Evolutionary conservation across 2,329 filamentous ascomycete genomes (phyloP), one percentile per base, ranked within the genome.

Genomic region (Aspergillus oerlinghausenensis): DNA sequence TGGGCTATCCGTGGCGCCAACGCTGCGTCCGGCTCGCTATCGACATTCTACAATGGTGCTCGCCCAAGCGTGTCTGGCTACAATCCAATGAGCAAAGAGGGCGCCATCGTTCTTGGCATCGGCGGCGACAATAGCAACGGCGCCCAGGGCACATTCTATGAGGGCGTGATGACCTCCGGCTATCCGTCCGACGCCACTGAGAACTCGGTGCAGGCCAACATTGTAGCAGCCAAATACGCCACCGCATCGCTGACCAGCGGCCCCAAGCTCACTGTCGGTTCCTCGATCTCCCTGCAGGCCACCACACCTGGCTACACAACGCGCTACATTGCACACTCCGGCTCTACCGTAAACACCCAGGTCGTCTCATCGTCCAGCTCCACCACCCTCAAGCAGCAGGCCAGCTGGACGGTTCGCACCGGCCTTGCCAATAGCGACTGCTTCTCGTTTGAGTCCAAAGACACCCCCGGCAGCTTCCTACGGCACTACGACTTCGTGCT

Each of bases 31-130:
- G 83, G 82, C 17, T 67, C 73, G 3, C 66, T 88, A 17, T 79
- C 81, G 2, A 87, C 84, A 0, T 87, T 79, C 71, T 88, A 83
- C 65, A 80, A 70, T 57, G 85, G 85, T 4, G 73, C 63, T 1
- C 81, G 85, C 3, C 85, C 85, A 3, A 75, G 35, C n/a, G 63
- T 43, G 3, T 59, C 66, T 14, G 84, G 83, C 9, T 87, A 87
- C 71, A 81, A 85, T 66, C 72, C 80, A 0, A 88, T 88, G 85
- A 75, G 64, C 60, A 86, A 87, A 61, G 84, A 88, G 65, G 85
- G 85, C 11, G 80, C 84, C 55, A 85, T 88, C 48, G 79, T 88
- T 56, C 82, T 88, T n/a, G 85, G 85, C n/a, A 86, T 87, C 54
- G 85, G 85, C n/a, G 85, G 85, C 7, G 85, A 88, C 63, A 88